A percentile compares a stretch with the other conserved stretches of the same genome.
Evolutionary conservation across 2,329 filamentous ascomycete species (phyloP).

Genomic region (Didymella pomorum): DNA sequence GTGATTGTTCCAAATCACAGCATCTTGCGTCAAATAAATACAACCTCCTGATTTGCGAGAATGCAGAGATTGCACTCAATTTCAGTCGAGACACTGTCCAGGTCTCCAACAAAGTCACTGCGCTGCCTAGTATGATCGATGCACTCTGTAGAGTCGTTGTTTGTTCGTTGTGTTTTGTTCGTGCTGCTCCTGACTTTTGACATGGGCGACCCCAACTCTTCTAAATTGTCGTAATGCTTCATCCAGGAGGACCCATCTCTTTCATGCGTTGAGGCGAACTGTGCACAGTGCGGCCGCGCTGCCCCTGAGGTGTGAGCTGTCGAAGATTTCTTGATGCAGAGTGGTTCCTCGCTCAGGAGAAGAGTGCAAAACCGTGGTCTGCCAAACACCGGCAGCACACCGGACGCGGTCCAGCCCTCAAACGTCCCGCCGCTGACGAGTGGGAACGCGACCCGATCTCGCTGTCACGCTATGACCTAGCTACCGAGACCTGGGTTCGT

Average conservation of each 20-base stretch:
- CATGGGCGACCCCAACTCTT: background rate
- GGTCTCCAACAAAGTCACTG: too few species aligned
- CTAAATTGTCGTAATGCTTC: background rate
- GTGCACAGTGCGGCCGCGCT: background rate
- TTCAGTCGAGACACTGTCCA: too few species aligned
- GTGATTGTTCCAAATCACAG: too few species aligned
- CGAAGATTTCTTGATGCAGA: background rate
- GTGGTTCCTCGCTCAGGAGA: slow-evolving; percentile 13
- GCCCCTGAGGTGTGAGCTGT: background rate
- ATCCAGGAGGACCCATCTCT: background rate
- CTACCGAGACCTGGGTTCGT: slow-evolving; percentile 16
- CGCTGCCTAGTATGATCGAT: too few species aligned
- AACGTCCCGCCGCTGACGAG: slow-evolving; percentile 21
- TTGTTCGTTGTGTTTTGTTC: too few species aligned
- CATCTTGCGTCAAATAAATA: too few species aligned
- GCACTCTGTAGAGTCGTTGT: too few species aligned
- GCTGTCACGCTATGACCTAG: slow-evolving; percentile 17
- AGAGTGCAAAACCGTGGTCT: slow-evolving; percentile 1
- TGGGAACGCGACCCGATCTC: slow-evolving; percentile 19
- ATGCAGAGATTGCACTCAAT: too few species aligned
- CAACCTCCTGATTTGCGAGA: too few species aligned
- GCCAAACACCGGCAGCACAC: slow-evolving; percentile 7
- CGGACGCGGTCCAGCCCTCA: slow-evolving; percentile 9
- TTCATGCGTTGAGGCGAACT: background rate
- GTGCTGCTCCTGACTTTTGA: background rate